Evolutionary conservation across 306 rosid species (phyloP).

Genomic region (Vicia faba): DNA sequence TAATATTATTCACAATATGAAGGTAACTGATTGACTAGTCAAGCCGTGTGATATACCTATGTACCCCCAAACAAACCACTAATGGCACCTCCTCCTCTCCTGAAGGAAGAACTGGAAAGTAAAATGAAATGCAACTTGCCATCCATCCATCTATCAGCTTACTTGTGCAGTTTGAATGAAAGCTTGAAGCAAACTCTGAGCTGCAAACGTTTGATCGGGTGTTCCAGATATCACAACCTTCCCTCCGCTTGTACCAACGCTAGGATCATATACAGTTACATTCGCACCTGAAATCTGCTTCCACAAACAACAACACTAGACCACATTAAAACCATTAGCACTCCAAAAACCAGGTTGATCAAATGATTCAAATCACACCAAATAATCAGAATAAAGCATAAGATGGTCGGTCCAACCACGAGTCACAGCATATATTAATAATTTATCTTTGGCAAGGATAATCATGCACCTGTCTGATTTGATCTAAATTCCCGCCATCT

Average conservation of each 20-base stretch:
- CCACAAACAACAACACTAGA: slow-evolving; percentile 14
- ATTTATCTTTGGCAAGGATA: slow-evolving; percentile 27
- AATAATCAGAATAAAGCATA: background rate
- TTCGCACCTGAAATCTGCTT: slow-evolving; percentile 75
- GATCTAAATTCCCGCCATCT: slow-evolving; percentile 61
- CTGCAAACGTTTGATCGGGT: slow-evolving; percentile 67
- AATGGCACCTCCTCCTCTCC: slow-evolving; percentile 18
- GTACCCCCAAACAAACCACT: slow-evolving; percentile 28
- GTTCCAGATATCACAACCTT: slow-evolving; percentile 70
- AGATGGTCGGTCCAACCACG: background rate
- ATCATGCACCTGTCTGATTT: slow-evolving; percentile 55
- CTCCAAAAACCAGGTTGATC: too few relatives aligned
- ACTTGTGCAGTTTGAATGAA: slow-evolving; percentile 51
- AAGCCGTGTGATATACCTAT: slow-evolving; percentile 33
- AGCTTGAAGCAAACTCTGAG: slow-evolving; percentile 73
- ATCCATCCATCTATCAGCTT: slow-evolving; percentile 10
- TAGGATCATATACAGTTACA: slow-evolving; percentile 60
- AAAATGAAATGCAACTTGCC: slow-evolving; percentile 6
- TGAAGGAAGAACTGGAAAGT: slow-evolving; percentile 18
- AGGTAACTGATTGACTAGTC: background rate
- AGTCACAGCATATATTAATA: background rate
- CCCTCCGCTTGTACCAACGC: slow-evolving; percentile 52
- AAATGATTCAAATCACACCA: slow-evolving; percentile 3
- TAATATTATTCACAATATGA: slow-evolving; percentile 34
- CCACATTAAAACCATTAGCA: too few relatives aligned